Evolutionary conservation across 768 basidiomycete species (phyloP), one percentile per base, ranked within the genome.

Genomic region (Naematelia encephala): DNA sequence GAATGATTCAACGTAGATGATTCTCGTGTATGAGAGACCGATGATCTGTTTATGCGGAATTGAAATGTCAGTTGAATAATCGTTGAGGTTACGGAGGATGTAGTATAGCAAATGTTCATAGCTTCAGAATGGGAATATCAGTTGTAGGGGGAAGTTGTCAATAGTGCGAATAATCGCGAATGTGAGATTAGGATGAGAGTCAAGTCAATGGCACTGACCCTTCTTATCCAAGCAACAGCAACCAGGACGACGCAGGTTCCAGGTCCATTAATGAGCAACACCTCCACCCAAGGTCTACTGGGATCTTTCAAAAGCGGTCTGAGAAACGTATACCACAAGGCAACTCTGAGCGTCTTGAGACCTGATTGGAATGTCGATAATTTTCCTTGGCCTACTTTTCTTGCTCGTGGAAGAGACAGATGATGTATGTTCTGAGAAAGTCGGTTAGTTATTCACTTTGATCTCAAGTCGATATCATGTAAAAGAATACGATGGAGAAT

Each of bases 1-100:
- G 75, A 94, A 96, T 0, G 91, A 91, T 77, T 98, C 96, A 42
- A 97, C 81, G 73, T 96, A 99, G 52, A 99, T 83, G 26, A 90
- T 75, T 42, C 78, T 80, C 4, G 94, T 88, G 0, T 86, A 82
- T 21, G 81, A 80, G 30, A 92, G 75, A 25, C 87, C 87, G 42
- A 94, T 69, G 60, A 97, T 80, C 92, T 96, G 74, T 14, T 50
- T 27, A 54, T 30, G 22, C 27, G 34, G 11, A 11, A 23, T 23
- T 4, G 29, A 22, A 39, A 55, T 44, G 2, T 22, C 51, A 21
- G 26, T 27, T 54, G n/a, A 26, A 2, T 14, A 39, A 13, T 23
- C 10, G 30, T 23, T 42, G 16, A 26, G 39, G 8, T n/a, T n/a
- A n/a, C n/a, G n/a, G n/a, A n/a, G n/a, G n/a, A n/a, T n/a, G n/a